Base-by-base conservation (phyloP, 2,329 filamentous ascomycete species). In the Dactylonectria estremocensis region DNA sequence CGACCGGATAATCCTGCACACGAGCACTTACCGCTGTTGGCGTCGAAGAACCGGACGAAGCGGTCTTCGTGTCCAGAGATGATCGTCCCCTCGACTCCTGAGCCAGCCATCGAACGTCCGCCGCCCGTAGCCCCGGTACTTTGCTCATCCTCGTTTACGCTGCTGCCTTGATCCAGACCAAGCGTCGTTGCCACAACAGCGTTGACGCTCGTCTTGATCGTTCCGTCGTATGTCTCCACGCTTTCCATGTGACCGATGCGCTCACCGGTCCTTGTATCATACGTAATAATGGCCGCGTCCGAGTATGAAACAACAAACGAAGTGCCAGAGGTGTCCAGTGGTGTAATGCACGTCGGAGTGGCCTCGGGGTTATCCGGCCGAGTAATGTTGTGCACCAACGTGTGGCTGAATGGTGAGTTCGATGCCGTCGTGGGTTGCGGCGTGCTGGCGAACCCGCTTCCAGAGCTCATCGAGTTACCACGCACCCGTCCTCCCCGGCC, bases 31-130 rank as follows among this genome's bases (percentile, higher is more conserved):
- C 96, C 96, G 83, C 94, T 97, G 79, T 99, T 98, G 70, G 96
- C 96, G 85, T 99, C 96, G 80, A 97, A 99, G 87, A 99, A 97
- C 73, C 95, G 89, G 74, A 99, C 95, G 77, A 95, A 98, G 74
- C 93, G 91, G 83, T 99, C 96, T 84, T 99, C 96, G 79, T 99
- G 95, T 71, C 96, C 96, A 69, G 93, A 97, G 72, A 99, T 98
- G 66, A 99, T 93, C 22, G 97, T 93, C 13, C 96, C 96, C 80
- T 98, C 95, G 1, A 97, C 91, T 37, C 93, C 93, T 64, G 92
- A 94, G 58, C 91, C 92, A 8, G 91, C 91, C 83, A 86, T 87
- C 1, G 85, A 84, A 35, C 87, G 83, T 40, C 87, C 85, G 24
- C 93, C 93, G 11, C 90, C 89, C 0, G 96, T 98, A 6, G 95